phyloP scores from a whole-genome alignment of 805 yeast species.

The Myxozyma lipomycoides region DNA sequence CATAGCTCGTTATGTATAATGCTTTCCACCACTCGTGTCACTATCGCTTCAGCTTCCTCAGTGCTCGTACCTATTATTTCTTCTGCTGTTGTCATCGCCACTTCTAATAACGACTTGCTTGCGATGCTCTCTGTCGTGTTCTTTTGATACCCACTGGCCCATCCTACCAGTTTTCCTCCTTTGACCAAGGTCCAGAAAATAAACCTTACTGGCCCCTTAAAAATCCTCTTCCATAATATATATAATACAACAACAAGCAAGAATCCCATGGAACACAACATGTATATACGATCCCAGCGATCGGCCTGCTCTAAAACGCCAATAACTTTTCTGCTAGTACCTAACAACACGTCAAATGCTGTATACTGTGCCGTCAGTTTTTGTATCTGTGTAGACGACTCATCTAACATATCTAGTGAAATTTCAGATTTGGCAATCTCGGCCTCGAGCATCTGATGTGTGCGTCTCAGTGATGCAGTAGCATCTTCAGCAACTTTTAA shows the following conservation, averaged over 20 bases:
- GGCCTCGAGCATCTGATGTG: conserved; percentile 39
- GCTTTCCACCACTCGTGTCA: background rate
- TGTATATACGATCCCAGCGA: conserved; percentile 38
- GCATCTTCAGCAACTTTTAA: conserved; percentile 31
- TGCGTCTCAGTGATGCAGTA: conserved; percentile 34
- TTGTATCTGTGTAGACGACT: conserved; percentile 35
- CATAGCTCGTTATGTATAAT: background rate
- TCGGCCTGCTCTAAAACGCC: conserved; percentile 42
- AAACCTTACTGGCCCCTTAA: conserved; percentile 35
- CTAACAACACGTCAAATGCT: conserved; percentile 39
- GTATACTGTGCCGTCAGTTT: conserved; percentile 38
- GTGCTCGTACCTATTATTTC: background rate
- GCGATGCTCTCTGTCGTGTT: background rate
- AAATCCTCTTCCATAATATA: conserved; percentile 40
- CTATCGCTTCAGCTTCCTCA: background rate
- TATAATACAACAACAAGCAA: conserved; percentile 38
- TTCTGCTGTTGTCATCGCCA: background rate
- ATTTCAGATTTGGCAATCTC: conserved; percentile 39
- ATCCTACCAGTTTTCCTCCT: conserved; percentile 11
- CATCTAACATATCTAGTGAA: conserved; percentile 41
- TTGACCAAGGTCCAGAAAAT: conserved; percentile 19
- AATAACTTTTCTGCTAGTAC: conserved; percentile 38
- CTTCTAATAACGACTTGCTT: background rate
- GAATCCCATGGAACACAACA: conserved; percentile 40
- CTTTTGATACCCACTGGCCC: conserved; percentile 8